Percentiles rank a stretch among this genome's conserved stretches.
These are phyloP conservation scores for Canavalia gladiata DNA, from an alignment of 306 rosid genomes.

Conservation along the genomic window DNA sequence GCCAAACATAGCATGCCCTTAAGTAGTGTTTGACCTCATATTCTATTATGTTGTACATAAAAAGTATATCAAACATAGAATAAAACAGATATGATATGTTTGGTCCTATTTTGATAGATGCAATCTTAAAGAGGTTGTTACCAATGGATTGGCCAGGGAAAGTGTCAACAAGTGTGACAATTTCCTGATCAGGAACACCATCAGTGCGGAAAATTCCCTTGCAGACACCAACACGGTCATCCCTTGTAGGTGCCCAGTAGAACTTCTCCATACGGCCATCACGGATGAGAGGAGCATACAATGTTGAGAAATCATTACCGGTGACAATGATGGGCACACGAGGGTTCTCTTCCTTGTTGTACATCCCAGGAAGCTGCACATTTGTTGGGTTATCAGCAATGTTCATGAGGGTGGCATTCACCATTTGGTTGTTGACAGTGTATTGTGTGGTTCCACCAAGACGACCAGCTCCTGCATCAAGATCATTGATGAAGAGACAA, in stretches of 20 bases:
- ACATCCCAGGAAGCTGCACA: slow-evolving; percentile 98
- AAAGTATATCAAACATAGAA: background rate
- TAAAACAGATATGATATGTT: background rate
- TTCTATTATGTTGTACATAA: too few species aligned
- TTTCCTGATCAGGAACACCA: slow-evolving; percentile 49
- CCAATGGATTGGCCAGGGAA: slow-evolving; percentile 99
- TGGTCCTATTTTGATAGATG: background rate
- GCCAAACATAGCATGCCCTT: too few species aligned
- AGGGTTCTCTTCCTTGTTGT: slow-evolving; percentile 96
- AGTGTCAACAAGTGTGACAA: slow-evolving; percentile 82
- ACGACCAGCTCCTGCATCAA: slow-evolving; percentile 97
- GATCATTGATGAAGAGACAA: slow-evolving; percentile 92
- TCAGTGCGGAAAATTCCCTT: slow-evolving; percentile 79
- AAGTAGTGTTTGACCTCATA: too few species aligned
- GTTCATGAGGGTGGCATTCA: slow-evolving; percentile 97
- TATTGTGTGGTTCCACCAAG: slow-evolving; percentile 96
- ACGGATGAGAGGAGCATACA: slow-evolving; percentile 97
- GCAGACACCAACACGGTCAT: slow-evolving; percentile 92
- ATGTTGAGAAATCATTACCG: slow-evolving; percentile 92
- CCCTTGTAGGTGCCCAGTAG: slow-evolving; percentile 97
- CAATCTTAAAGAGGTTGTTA: slow-evolving; percentile 16
- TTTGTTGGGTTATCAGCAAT: slow-evolving; percentile 94
- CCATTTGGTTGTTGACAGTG: slow-evolving; percentile 99
- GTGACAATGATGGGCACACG: slow-evolving; percentile 97
- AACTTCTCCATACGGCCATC: slow-evolving; percentile 99